Evolutionary conservation across 768 basidiomycete genomes (phyloP).

Genomic region (Suillus hirtellus): DNA sequence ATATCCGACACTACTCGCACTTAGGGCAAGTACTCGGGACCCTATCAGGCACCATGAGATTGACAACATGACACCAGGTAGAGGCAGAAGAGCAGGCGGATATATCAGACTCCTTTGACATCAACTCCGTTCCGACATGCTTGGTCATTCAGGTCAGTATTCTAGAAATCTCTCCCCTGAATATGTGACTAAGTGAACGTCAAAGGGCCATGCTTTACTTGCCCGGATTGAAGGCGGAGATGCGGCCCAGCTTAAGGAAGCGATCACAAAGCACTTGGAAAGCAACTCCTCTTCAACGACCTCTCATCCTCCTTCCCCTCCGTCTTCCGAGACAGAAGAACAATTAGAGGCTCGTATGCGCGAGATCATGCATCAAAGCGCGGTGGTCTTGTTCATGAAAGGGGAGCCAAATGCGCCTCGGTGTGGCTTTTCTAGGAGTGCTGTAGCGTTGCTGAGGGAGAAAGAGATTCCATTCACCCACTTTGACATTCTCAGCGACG

Average conservation of each 20-base stretch:
- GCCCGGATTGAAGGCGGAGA: conserved; percentile 80
- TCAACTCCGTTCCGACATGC: conserved; percentile 86
- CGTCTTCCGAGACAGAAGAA: conserved; percentile 57
- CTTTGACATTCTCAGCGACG: conserved; percentile 85
- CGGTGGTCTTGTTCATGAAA: conserved; percentile 91
- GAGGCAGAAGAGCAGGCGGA: conserved; percentile 81
- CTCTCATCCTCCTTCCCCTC: conserved; percentile 20
- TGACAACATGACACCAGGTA: conserved; percentile 45
- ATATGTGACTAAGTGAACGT: not conserved
- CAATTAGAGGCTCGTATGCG: conserved; percentile 66
- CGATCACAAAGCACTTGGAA: conserved; percentile 58
- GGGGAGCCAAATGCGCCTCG: conserved; percentile 74
- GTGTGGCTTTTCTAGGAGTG: conserved; percentile 84
- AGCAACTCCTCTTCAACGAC: conserved; percentile 24
- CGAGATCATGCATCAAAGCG: conserved; percentile 73
- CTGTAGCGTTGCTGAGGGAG: conserved; percentile 64
- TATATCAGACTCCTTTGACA: conserved; percentile 89
- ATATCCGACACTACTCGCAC: conserved; percentile 65
- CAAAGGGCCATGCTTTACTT: conserved; percentile 86
- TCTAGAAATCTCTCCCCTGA: conserved; percentile 11
- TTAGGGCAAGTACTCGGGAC: conserved; percentile 56
- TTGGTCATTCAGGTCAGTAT: conserved; percentile 72
- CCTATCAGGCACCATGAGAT: not conserved
- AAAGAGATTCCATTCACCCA: conserved; percentile 65
- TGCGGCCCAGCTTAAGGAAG: conserved; percentile 57